These are phyloP conservation scores for Fusarium sp. DNA, from an alignment of 2,329 filamentous ascomycete genomes.

Conservation along the genomic window DNA sequence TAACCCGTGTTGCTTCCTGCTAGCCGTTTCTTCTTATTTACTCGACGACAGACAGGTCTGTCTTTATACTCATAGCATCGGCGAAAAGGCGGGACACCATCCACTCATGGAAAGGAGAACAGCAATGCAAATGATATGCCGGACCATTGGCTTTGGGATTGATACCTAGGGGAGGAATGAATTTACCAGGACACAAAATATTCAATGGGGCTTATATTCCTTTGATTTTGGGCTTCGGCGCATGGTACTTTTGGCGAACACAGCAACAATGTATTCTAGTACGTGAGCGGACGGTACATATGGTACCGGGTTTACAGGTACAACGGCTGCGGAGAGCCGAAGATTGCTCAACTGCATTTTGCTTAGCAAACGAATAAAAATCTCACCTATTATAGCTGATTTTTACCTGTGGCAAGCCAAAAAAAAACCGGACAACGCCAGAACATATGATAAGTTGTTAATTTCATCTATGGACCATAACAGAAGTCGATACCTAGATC, in stretches of 20 bases:
- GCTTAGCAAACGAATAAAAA: conserved; percentile 11
- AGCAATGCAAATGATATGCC: conserved; percentile 23
- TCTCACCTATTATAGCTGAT: conserved; percentile 17
- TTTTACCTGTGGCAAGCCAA: not conserved
- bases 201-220: conserved; percentile 10
- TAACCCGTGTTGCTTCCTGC: conserved; percentile 45
- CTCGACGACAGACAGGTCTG: conserved; percentile 40
- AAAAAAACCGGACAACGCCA: not conserved
- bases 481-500: conserved; percentile 14
- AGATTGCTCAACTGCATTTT: conserved; percentile 33
- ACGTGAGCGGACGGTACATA: conserved; percentile 4
- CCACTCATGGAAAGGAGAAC: conserved; percentile 27
- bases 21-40: conserved; percentile 27
- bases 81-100: conserved; percentile 43
- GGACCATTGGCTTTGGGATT: conserved; percentile 19
- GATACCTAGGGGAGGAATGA: conserved; percentile 28
- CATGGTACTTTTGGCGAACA: conserved; percentile 25
- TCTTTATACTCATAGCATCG: conserved; percentile 45
- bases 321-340: conserved; percentile 7
- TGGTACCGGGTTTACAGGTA: conserved; percentile 3
- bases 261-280: conserved; percentile 14
- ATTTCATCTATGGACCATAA: conserved; percentile 23
- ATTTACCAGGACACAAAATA: conserved; percentile 6
- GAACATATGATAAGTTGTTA: not conserved
- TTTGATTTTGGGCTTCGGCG: conserved; percentile 12